Evolutionary conservation across 306 rosid genomes (phyloP).

Genomic region (Quillaja saponaria): DNA sequence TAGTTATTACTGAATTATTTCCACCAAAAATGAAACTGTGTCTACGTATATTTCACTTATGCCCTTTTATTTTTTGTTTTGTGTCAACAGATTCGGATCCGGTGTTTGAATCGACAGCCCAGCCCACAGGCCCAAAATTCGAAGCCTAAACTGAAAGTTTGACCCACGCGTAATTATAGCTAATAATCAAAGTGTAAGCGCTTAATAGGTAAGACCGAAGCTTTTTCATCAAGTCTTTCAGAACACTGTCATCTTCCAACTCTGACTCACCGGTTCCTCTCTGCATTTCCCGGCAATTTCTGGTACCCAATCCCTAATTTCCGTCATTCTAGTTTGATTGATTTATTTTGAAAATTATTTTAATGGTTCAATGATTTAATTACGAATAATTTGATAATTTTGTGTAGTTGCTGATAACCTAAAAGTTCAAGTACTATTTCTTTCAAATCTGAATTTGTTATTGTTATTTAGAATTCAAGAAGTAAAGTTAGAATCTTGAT

Average conservation of each 20-base stretch:
- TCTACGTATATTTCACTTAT: too few species aligned
- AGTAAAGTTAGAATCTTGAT: constrained; percentile 6
- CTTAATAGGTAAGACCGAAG: neutral
- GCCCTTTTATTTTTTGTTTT: too few species aligned
- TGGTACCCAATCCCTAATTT: constrained; percentile 20
- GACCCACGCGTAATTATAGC: too few species aligned
- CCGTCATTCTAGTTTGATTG: neutral
- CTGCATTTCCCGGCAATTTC: constrained; percentile 10
- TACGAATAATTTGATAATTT: neutral
- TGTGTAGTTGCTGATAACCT: too few species aligned
- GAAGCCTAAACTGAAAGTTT: too few species aligned
- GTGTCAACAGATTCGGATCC: too few species aligned
- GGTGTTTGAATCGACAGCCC: too few species aligned
- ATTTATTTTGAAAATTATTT: neutral
- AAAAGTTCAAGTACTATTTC: neutral
- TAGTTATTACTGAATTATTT: too few species aligned
- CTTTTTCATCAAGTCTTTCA: neutral
- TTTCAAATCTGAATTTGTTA: neutral
- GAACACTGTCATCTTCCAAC: neutral
- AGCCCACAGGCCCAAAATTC: too few species aligned
- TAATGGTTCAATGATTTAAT: neutral
- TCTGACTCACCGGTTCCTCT: neutral
- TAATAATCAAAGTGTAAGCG: neutral
- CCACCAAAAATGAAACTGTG: too few species aligned
- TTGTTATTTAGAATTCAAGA: too few species aligned